Conservation (phyloP, 257 asterid genomes). For the Ligustrum vulgare region DNA sequence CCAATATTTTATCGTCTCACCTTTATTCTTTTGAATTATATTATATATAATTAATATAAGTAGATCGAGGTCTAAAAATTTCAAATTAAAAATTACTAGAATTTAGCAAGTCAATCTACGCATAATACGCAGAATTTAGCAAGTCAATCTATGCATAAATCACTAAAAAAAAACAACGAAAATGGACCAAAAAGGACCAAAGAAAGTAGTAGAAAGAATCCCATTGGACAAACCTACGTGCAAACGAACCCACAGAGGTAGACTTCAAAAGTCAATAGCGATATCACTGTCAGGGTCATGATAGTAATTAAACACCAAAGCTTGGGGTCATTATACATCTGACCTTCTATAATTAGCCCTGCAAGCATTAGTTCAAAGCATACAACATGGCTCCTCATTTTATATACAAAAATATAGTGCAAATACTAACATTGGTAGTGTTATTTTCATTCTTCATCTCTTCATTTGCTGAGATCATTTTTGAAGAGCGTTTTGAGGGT, state of each 20-base stretch:
- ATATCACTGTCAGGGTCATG: slow-evolving; percentile 17
- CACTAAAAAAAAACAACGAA: too few relatives aligned
- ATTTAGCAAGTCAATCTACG: too few relatives aligned
- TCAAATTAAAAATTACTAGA: too few relatives aligned
- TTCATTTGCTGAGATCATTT: slow-evolving; percentile 63
- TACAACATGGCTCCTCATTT: slow-evolving; percentile 14
- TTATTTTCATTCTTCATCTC: slow-evolving; percentile 35
- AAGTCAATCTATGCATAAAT: too few relatives aligned
- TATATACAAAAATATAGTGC: slow-evolving; percentile 20
- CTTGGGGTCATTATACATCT: slow-evolving; percentile 18
- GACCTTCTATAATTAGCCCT: slow-evolving; percentile 29
- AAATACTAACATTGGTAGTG: slow-evolving; percentile 9
- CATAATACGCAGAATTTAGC: too few relatives aligned
- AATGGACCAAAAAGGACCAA: background rate
- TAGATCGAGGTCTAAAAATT: too few relatives aligned
- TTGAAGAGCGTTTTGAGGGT: slow-evolving; percentile 96
- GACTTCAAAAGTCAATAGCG: slow-evolving; percentile 34
- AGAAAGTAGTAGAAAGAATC: slow-evolving; percentile 18
- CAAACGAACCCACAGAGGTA: slow-evolving; percentile 27
- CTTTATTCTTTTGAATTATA: too few relatives aligned
- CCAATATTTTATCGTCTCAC: too few relatives aligned
- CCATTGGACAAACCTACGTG: slow-evolving; percentile 52
- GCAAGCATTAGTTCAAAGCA: background rate
- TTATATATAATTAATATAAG: too few relatives aligned
- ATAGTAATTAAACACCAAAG: slow-evolving; percentile 27